Evolutionary conservation across 1,284 basidiomycete genomes (phyloP).

Genomic region (Mixia osmundae): DNA sequence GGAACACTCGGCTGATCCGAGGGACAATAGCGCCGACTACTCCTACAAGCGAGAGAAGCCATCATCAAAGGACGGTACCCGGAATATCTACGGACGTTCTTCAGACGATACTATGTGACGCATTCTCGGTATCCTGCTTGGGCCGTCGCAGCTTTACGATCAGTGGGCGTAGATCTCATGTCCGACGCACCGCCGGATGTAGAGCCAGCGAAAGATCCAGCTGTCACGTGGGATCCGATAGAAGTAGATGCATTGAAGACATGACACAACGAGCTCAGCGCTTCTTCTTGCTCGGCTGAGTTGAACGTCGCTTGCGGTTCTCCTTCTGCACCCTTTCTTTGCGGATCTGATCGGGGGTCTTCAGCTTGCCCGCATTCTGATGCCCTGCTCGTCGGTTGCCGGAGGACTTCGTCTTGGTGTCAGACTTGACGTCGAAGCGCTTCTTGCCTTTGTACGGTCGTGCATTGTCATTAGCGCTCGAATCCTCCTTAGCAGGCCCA

Average conservation of each 20-base stretch:
- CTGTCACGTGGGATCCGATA: constrained; percentile 6
- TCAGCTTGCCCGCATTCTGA: constrained; percentile 27
- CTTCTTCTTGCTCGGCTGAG: constrained; percentile 10
- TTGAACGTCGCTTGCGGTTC: constrained; percentile 14
- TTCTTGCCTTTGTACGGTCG: constrained; percentile 18
- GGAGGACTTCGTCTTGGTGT: constrained; percentile 1
- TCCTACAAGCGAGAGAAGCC: constrained; percentile 51
- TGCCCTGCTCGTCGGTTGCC: too few relatives aligned
- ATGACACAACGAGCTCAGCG: background rate
- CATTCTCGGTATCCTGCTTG: constrained; percentile 11
- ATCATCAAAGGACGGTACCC: constrained; percentile 52
- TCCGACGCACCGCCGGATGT: constrained; percentile 6
- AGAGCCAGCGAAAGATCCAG: constrained; percentile 1
- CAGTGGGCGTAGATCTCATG: constrained; percentile 13
- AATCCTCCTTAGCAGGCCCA: constrained; percentile 6
- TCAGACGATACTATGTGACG: constrained; percentile 33
- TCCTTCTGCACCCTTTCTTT: constrained; percentile 35
- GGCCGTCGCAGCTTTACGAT: constrained; percentile 12
- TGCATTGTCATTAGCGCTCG: constrained; percentile 8
- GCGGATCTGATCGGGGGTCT: constrained; percentile 58
- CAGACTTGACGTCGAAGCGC: constrained; percentile 13
- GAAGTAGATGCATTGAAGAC: background rate
- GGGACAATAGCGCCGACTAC: constrained; percentile 41
- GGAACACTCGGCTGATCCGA: too few relatives aligned
- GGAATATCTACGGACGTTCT: constrained; percentile 44